Conservation (phyloP, 495 filamentous ascomycete genomes). For the Xylaria palmicola region DNA sequence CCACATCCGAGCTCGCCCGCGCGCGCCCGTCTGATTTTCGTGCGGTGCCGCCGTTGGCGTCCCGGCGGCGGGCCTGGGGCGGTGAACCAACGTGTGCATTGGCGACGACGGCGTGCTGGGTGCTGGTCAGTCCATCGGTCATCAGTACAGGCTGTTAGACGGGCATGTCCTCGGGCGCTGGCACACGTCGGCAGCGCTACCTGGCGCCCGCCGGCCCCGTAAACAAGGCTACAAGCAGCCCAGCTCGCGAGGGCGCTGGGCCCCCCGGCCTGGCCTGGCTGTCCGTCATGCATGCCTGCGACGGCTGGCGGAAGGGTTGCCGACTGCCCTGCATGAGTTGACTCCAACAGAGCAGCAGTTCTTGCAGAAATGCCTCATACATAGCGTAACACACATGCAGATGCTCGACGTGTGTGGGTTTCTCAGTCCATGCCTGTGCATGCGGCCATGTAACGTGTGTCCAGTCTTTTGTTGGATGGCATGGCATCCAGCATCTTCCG, state of each 20-base stretch:
- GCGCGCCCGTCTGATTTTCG: no score
- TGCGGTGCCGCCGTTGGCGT: constrained; percentile 17
- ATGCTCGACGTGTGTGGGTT: not conserved
- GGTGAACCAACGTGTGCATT: constrained; percentile 14
- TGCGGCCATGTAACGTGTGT: constrained; percentile 7
- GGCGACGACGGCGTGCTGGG: constrained; percentile 8
- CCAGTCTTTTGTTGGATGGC: constrained; percentile 6
- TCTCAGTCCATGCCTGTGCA: not conserved
- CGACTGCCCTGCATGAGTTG: constrained; percentile 12
- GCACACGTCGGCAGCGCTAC: not conserved
- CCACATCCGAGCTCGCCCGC: not conserved
- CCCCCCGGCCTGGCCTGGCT: not conserved
- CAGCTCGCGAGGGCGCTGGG: no score
- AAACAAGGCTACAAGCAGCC: constrained; percentile 18
- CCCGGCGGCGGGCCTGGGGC: constrained; percentile 6
- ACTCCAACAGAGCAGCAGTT: constrained; percentile 9
- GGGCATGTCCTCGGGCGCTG: constrained; percentile 1
- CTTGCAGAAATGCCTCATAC: constrained; percentile 20
- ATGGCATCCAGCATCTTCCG: not conserved
- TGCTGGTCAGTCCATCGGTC: no score
- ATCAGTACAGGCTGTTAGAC: constrained; percentile 15
- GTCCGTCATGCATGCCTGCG: constrained; percentile 10
- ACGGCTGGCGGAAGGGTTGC: constrained; percentile 16
- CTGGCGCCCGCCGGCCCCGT: constrained; percentile 5
- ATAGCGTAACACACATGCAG: not conserved